Evolutionary conservation across 1,139 yeast species (phyloP), one percentile per base, ranked within the genome.

Genomic region (Taphrina deformans): DNA sequence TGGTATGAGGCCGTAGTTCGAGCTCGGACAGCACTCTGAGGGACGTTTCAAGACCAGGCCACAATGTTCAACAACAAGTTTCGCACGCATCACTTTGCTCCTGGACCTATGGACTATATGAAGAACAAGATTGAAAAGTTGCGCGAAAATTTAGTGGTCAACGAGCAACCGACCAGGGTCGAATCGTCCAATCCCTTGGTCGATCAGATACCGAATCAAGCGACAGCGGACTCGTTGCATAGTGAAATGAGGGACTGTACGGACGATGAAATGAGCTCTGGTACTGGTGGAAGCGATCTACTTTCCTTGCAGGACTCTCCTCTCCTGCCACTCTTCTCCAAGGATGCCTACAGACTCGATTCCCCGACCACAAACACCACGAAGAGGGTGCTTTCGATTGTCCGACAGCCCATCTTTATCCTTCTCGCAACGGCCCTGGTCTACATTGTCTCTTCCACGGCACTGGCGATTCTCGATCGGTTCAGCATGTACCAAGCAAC

Each of bases 401-500:
- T 41, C 6, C 14, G 33, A 21, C 63, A 50, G 26, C 63, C 63
- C 7, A 21, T 59, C 40, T 26, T 29, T 6, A 26, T 50, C 24
- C 29, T 59, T 18, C 18, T 48, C n/a, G 10, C 50, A 21, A 35
- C 56, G 27, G 26, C 33, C 9, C 14, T 41, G 27, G 46, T 59
- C 31, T 59, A 21, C 18, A 18, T 44, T 26, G 35, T 41, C 7
- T 50, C 56, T 1, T 50, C 63, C 23, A 50, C 63, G 9, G 46
- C 46, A 29, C 31, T 33, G 31, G 27, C 29, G 12, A 52, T 48
- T 7, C 50, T 59, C 24, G 56, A 50, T 38, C 63, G 63, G n/a
- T 59, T 50, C 63, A 59, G 38, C 35, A 45, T 59, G 29, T 59
- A 59, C 35, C 63, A 59, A 18, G 63, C 63, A 21, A 59, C 55